Conservation (phyloP, 164 flowering plant genomes). For the Aristolochia californica region DNA sequence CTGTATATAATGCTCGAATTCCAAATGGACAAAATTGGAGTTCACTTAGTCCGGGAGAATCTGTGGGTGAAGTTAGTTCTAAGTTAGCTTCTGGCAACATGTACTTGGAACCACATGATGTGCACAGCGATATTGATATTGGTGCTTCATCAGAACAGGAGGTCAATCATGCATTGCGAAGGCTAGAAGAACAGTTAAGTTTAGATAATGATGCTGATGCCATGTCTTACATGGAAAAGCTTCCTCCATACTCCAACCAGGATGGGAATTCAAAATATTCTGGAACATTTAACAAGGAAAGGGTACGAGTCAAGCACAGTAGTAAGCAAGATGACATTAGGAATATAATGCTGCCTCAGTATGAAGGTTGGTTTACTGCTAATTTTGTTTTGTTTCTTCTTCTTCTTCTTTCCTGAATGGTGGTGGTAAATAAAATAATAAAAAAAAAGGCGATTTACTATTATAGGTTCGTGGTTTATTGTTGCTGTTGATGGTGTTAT, state of each 20-base stretch:
- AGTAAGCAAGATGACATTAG: conserved; percentile 16
- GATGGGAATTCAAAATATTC: conserved; percentile 23
- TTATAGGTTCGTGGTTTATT: no score
- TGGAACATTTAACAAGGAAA: conserved; percentile 16
- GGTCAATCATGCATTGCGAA: conserved; percentile 46
- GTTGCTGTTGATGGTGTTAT: no score
- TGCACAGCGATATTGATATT: conserved; percentile 13
- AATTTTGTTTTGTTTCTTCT: not conserved
- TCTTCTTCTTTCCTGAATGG: no score
- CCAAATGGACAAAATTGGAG: conserved; percentile 27
- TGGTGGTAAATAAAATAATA: no score
- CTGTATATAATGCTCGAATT: conserved; percentile 26
- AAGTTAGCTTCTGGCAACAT: conserved; percentile 17
- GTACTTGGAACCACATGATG: conserved; percentile 16
- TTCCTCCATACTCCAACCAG: conserved; percentile 20
- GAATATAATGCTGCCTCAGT: conserved; percentile 8
- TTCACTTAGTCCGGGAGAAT: conserved; percentile 40
- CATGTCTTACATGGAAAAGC: conserved; percentile 13
- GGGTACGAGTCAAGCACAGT: conserved; percentile 13
- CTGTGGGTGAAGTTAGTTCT: conserved; percentile 55
- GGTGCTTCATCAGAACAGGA: conserved; percentile 27
- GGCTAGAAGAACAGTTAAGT: conserved; percentile 76
- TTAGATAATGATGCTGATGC: conserved; percentile 49
- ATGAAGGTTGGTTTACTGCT: conserved; percentile 27
- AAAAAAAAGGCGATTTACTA: no score